These are phyloP conservation scores for Colletotrichum gloeosporioides DNA, from an alignment of 2,329 filamentous ascomycete genomes.

Conservation along the genomic window DNA sequence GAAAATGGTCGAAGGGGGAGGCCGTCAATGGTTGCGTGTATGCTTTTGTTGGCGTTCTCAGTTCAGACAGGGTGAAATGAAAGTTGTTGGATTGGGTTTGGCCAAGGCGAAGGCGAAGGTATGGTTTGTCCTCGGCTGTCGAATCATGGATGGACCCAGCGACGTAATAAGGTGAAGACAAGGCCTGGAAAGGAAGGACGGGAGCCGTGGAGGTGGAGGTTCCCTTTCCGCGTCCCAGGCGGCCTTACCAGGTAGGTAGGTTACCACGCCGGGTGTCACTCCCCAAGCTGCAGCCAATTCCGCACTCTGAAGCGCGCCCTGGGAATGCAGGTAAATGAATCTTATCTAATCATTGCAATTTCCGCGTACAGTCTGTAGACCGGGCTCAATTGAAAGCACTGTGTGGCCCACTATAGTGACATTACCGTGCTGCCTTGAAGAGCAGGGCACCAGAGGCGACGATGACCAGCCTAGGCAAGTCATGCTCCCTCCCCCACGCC, in stretches of 20 bases:
- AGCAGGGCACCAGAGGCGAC: background rate
- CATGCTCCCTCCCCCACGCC: background rate
- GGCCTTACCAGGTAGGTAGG: background rate
- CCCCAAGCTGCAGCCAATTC: background rate
- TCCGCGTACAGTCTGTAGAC: background rate
- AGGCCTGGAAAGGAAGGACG: slow-evolving; percentile 7
- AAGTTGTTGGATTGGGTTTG: background rate
- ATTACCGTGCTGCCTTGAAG: background rate
- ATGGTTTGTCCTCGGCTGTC: slow-evolving; percentile 2
- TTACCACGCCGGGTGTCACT: background rate
- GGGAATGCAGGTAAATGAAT: background rate
- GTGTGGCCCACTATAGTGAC: background rate
- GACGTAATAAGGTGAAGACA: slow-evolving; percentile 11
- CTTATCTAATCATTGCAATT: background rate
- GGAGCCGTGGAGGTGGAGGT: background rate
- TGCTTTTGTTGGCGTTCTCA: background rate
- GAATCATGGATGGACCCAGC: slow-evolving; percentile 16
- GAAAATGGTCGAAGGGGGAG: background rate
- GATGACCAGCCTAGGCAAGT: background rate
- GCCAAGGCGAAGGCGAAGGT: background rate
- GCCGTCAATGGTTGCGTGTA: background rate
- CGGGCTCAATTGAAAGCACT: background rate
- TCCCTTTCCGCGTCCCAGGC: background rate
- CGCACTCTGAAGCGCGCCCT: background rate
- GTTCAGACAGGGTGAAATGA: background rate